These are phyloP conservation scores for Penicillium diatomitis DNA, from an alignment of 495 filamentous ascomycete genomes.

Conservation along the genomic window DNA sequence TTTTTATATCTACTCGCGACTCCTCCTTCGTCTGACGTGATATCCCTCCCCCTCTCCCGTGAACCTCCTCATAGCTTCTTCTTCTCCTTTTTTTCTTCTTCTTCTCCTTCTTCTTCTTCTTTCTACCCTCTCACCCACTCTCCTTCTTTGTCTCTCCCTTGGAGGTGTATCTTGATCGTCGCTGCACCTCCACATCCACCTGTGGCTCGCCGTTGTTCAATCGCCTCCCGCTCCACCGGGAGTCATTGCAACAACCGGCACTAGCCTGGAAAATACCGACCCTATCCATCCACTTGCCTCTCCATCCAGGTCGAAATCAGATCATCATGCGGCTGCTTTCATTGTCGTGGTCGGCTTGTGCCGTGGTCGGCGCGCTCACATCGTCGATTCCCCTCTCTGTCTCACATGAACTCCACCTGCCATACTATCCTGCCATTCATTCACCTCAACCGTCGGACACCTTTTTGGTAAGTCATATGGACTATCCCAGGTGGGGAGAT, in stretches of 20 bases:
- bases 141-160: neutral
- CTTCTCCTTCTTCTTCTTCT: neutral
- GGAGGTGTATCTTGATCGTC: neutral
- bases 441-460: conserved; percentile 7
- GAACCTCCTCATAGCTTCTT: neutral
- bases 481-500: too few species aligned
- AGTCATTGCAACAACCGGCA: too few species aligned
- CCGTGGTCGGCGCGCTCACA: conserved; percentile 9
- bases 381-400: conserved; percentile 9
- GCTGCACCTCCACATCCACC: neutral
- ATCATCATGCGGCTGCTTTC: conserved; percentile 13
- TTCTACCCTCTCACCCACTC: neutral
- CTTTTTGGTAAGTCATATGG: conserved; percentile 14
- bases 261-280: too few species aligned
- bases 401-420: conserved; percentile 19
- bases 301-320: too few species aligned
- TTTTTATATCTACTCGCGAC: too few species aligned
- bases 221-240: too few species aligned
- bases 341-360: conserved; percentile 6
- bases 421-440: conserved; percentile 13
- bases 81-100: neutral
- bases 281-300: too few species aligned
- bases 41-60: neutral
- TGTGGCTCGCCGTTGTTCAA: neutral
- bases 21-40: too few species aligned